These are phyloP conservation scores for Arxiozyma slooffiae DNA, from an alignment of 1,139 yeast species.

Conservation along the genomic window DNA sequence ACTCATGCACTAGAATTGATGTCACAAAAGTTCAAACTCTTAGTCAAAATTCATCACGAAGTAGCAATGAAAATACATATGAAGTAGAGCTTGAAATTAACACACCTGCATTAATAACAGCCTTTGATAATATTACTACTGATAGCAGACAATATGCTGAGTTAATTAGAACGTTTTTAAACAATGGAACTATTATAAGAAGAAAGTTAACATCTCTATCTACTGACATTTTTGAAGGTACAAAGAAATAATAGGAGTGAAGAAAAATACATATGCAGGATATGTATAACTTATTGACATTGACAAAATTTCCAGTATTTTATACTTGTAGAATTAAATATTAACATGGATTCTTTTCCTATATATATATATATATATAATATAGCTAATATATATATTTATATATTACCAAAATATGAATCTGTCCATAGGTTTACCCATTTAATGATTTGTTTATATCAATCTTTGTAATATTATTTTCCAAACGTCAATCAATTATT, in stretches of 20 bases:
- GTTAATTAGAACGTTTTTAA: constrained; percentile 58
- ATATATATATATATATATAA: neutral
- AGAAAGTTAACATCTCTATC: constrained; percentile 33
- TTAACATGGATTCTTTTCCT: neutral
- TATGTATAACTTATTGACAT: neutral
- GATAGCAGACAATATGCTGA: constrained; percentile 62
- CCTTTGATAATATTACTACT: constrained; percentile 44
- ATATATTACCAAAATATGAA: no score
- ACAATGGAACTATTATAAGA: constrained; percentile 53
- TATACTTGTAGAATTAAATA: neutral
- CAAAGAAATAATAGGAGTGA: constrained; percentile 18
- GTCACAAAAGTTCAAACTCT: constrained; percentile 52
- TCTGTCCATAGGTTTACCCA: neutral
- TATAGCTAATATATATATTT: neutral
- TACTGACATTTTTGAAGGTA: constrained; percentile 30
- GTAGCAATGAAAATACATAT: constrained; percentile 32
- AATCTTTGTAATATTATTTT: neutral
- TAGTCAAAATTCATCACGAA: constrained; percentile 33
- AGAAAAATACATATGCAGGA: neutral
- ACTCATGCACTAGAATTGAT: constrained; percentile 64
- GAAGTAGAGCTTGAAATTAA: constrained; percentile 74
- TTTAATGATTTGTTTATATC: no score
- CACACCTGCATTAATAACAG: constrained; percentile 48
- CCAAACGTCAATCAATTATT: neutral
- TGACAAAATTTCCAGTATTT: neutral